phyloP scores from a whole-genome alignment of 805 yeast species.

The Pichia gijzeniarum region DNA sequence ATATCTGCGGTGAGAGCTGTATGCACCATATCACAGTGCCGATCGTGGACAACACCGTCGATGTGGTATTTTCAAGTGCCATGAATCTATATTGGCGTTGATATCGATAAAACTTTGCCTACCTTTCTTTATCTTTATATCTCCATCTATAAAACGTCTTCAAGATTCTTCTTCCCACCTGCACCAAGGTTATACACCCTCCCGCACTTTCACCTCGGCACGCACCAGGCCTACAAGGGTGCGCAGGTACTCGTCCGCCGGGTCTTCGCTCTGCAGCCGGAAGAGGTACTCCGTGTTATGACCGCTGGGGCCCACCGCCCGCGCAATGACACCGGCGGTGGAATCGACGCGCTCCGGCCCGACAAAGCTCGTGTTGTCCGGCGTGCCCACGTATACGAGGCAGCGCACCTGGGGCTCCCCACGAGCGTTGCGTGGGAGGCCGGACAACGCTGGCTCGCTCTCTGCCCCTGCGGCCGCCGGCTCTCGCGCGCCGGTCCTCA shows the following conservation, averaged over 20 bases:
- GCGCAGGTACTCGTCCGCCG: conserved; percentile 39
- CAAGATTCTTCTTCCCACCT: too few relatives aligned
- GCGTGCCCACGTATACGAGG: conserved; percentile 75
- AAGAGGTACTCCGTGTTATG: conserved; percentile 65
- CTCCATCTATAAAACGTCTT: too few relatives aligned
- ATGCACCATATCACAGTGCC: conserved; percentile 95
- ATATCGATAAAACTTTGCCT: too few relatives aligned
- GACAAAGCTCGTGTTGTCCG: conserved; percentile 71
- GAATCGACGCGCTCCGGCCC: conserved; percentile 64
- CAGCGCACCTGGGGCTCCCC: conserved; percentile 46
- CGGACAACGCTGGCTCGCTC: conserved; percentile 21
- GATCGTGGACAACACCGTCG: conserved; percentile 75
- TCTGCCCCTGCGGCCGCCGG: conserved; percentile 11
- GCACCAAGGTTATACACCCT: not conserved
- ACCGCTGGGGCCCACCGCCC: conserved; percentile 75
- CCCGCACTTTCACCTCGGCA: not conserved
- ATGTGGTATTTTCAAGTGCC: conserved; percentile 35
- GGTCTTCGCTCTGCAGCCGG: conserved; percentile 44
- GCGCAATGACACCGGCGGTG: conserved; percentile 57
- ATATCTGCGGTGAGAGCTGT: conserved; percentile 75
- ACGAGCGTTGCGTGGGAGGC: conserved; percentile 25
- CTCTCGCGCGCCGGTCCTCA: conserved; percentile 24
- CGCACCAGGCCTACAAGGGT: conserved; percentile 17
- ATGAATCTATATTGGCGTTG: too few relatives aligned
- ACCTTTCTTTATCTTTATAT: too few relatives aligned